Evolutionary conservation across 2,329 filamentous ascomycete genomes (phyloP).

Genomic region (Tolypocladium sp.): DNA sequence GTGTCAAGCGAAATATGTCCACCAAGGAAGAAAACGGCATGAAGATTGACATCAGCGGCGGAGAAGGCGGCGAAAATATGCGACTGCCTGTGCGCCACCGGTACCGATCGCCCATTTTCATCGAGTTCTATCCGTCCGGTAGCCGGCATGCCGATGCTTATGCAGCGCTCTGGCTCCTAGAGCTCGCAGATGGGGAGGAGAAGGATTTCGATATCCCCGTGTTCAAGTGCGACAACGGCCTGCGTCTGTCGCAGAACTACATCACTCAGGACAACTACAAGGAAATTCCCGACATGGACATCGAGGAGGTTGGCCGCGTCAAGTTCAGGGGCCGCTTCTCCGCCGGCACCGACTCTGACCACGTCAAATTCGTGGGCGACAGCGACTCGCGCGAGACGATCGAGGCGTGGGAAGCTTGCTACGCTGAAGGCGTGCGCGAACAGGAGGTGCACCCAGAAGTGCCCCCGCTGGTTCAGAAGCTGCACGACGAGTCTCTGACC

Average conservation of each 20-base stretch:
- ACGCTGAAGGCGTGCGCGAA: constrained; percentile 73
- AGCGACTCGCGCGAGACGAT: constrained; percentile 89
- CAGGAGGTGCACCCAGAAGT: constrained; percentile 65
- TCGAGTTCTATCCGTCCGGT: constrained; percentile 68
- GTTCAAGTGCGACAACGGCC: constrained; percentile 69
- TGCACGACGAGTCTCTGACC: constrained; percentile 75
- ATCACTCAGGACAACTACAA: constrained; percentile 71
- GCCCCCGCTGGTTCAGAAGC: constrained; percentile 59
- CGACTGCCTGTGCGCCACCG: constrained; percentile 83
- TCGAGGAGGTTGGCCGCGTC: constrained; percentile 73
- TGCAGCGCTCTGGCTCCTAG: constrained; percentile 76
- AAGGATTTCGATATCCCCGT: constrained; percentile 78
- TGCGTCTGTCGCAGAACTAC: constrained; percentile 82
- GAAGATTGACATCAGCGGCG: constrained; percentile 38
- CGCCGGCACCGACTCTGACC: constrained; percentile 79
- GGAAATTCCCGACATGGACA: constrained; percentile 61
- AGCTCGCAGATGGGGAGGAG: constrained; percentile 72
- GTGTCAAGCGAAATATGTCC: constrained; percentile 55
- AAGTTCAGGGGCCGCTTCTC: constrained; percentile 78
- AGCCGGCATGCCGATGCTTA: constrained; percentile 67
- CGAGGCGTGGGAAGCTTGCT: constrained; percentile 89
- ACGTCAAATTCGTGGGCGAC: constrained; percentile 73
- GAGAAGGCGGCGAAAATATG: constrained; percentile 34
- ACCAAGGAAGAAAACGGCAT: constrained; percentile 46
- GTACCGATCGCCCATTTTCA: constrained; percentile 81